These are phyloP conservation scores for Phytophthora sojae DNA, from an alignment of 352 stramenopile species.

Conservation along the genomic window DNA sequence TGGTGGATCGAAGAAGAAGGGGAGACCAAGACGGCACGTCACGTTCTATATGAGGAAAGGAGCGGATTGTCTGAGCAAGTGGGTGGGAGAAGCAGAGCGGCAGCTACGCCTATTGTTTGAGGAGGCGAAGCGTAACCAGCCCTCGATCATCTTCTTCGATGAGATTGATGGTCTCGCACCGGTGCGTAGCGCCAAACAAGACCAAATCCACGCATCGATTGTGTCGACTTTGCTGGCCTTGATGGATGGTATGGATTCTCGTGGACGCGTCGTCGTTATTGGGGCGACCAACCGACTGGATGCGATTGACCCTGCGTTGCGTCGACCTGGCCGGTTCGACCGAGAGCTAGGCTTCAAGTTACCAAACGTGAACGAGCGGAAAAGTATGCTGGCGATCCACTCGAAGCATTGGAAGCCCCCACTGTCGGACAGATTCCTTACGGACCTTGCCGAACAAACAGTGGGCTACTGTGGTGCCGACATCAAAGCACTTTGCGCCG, in stretches of 20 bases:
- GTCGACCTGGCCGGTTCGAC: conserved; percentile 94
- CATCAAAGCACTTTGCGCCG: conserved; percentile 91
- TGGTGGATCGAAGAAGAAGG: conserved; percentile 23
- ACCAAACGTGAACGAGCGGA: conserved; percentile 81
- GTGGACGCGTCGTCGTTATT: conserved; percentile 96
- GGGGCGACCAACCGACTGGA: conserved; percentile 98
- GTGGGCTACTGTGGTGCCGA: conserved; percentile 93
- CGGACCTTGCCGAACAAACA: conserved; percentile 85
- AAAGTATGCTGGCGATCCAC: conserved; percentile 91
- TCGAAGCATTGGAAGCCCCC: conserved; percentile 88
- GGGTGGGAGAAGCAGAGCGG: conserved; percentile 93
- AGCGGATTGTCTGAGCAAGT: conserved; percentile 92
- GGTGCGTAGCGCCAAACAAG: conserved; percentile 92
- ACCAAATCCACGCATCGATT: conserved; percentile 95
- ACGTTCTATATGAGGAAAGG: conserved; percentile 96
- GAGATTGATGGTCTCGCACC: conserved; percentile 94
- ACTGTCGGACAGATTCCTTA: conserved; percentile 60
- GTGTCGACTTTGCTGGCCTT: conserved; percentile 93
- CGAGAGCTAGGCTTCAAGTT: conserved; percentile 92
- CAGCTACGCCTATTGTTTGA: conserved; percentile 93
- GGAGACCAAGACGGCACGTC: conserved; percentile 61
- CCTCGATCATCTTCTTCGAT: conserved; percentile 97
- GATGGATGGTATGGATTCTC: conserved; percentile 92
- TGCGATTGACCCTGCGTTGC: conserved; percentile 95
- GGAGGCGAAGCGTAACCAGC: conserved; percentile 89